Base-by-base conservation (phyloP, 768 basidiomycete species). In the Rhizopogon salebrosus region DNA sequence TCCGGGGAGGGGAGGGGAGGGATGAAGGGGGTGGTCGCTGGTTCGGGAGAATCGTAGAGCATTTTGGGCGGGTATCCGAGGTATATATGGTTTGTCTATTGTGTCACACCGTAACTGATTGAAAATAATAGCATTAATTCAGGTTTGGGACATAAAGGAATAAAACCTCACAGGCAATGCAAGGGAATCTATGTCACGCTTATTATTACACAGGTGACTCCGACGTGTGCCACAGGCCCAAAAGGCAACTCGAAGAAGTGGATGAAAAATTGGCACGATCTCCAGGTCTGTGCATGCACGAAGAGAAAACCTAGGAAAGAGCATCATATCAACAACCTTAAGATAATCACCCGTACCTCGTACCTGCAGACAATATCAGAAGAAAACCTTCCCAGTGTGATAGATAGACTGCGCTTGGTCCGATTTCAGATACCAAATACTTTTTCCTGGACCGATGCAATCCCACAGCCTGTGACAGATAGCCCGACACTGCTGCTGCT, bases 1-100 rank as follows among this genome's bases (percentile, higher is more conserved):
- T 58, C 73, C 49, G 58, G 75, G 55, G 57, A 74, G 39, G 70
- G 66, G 5, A 64, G 60, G 51, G 77, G 76, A 37, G 67, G 74
- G 65, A 57, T 67, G 59, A 57, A 79, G 55, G 53, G 76, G 67
- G 54, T 77, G 67, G 39, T 62, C 10, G 57, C 58, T 11, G 64
- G 60, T 20, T 67, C 64, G 24, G 68, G 67, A 43, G 60, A 56
- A 40, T 68, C 67, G 38, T 57, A 68, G 11, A 68, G 38, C 67
- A 68, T 68, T 14, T 40, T 52, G 20, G 51, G 9, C 48, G 52
- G 56, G 24, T 49, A 45, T 54, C 18, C 39, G 51, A 41, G 59
- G 59, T 70, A 69, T 59, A 59, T 57, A 34, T 59, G 54, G 58
- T 48, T 36, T 29, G 43, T 60, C 38, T 57, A 57, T 48, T 59